Conservation (phyloP, 495 filamentous ascomycete genomes). For the Lasiosphaeria miniovina region DNA sequence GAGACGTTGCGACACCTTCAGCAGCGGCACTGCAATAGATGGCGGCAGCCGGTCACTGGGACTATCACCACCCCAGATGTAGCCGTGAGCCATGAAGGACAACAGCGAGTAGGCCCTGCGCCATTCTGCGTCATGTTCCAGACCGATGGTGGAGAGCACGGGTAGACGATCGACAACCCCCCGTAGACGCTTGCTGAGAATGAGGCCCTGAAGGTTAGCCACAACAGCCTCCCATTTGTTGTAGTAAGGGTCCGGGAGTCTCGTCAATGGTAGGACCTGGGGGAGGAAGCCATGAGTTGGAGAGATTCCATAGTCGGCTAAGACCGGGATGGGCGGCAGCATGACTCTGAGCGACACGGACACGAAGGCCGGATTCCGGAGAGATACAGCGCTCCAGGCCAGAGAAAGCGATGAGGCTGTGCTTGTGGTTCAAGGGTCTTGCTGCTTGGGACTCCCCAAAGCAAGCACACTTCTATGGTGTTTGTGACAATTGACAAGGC, state of each 20-base stretch:
- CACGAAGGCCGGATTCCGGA: not conserved
- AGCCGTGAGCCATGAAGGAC: conserved; percentile 84
- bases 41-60: conserved; percentile 82
- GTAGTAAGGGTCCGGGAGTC: conserved; percentile 85
- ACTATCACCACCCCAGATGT: conserved; percentile 88
- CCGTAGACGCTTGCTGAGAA: conserved; percentile 77
- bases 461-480: not conserved
- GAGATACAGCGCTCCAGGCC: not conserved
- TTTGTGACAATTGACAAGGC: not conserved
- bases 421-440: conserved; percentile 3
- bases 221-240: conserved; percentile 85
- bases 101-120: conserved; percentile 84
- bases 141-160: conserved; percentile 71
- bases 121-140: conserved; percentile 85
- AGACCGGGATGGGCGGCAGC: conserved; percentile 76
- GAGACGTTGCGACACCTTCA: conserved; percentile 72
- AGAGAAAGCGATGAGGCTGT: not conserved
- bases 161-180: conserved; percentile 74
- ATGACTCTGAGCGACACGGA: conserved; percentile 45
- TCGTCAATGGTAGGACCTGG: conserved; percentile 69
- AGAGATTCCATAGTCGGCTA: conserved; percentile 86
- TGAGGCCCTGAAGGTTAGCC: conserved; percentile 79
- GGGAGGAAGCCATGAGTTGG: conserved; percentile 86
- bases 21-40: conserved; percentile 76
- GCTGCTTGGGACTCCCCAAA: conserved; percentile 16